A percentile compares a stretch with the other conserved stretches of the same genome.
Evolutionary conservation across 306 rosid species (phyloP).

Genomic region (Gastrolobium villosum): DNA sequence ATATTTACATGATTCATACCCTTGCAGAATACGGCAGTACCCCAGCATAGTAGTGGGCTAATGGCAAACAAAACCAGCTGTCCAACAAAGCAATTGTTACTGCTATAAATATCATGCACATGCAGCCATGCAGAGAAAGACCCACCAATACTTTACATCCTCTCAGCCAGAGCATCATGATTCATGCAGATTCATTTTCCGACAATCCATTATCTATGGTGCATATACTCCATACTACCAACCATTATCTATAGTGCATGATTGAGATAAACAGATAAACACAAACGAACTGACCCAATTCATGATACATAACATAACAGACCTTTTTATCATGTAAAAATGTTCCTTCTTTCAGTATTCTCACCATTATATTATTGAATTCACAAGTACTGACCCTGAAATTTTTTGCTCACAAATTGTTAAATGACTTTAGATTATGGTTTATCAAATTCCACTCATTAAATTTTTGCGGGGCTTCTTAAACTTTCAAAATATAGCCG

Average conservation of each 20-base stretch:
- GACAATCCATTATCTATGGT: slow-evolving; percentile 21
- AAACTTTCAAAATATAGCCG: slow-evolving; percentile 7
- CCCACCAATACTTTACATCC: slow-evolving; percentile 41
- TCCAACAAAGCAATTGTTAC: slow-evolving; percentile 35
- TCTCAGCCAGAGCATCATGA: slow-evolving; percentile 29
- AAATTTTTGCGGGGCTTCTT: not conserved
- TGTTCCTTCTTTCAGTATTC: not conserved
- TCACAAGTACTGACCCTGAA: not conserved
- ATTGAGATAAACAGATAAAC: slow-evolving; percentile 18
- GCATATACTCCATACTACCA: slow-evolving; percentile 15
- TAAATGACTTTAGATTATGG: not conserved
- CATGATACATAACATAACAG: not conserved
- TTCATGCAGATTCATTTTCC: slow-evolving; percentile 14
- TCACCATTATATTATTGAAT: not conserved
- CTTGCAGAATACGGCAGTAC: slow-evolving; percentile 13
- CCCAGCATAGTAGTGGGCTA: not conserved
- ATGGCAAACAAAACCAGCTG: slow-evolving; percentile 54
- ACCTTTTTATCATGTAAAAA: not conserved
- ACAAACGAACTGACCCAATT: slow-evolving; percentile 3
- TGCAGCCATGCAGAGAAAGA: slow-evolving; percentile 56
- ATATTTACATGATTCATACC: not conserved
- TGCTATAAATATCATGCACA: slow-evolving; percentile 58
- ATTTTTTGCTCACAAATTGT: not conserved
- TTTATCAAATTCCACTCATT: not conserved
- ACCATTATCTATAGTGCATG: slow-evolving; percentile 21